Base-by-base conservation (phyloP, 2,329 filamentous ascomycete species). In the Sclerotinia glacialis region DNA sequence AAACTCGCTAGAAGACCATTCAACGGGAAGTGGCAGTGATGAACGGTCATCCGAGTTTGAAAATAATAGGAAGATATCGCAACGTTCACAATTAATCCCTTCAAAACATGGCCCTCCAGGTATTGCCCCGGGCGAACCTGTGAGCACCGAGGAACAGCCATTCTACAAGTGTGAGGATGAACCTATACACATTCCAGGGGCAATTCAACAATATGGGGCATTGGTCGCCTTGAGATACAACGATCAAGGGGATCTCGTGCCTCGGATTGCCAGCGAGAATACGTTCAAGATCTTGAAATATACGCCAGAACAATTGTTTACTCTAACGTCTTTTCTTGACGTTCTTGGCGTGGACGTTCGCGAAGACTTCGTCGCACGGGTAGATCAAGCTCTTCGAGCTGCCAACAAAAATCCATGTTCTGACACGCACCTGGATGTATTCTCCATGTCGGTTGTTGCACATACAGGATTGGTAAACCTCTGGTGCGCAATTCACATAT, bases 381-480 rank as follows among this genome's bases (percentile, higher is more conserved):
- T 34, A 1, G 49, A 69, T 12, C 64, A 61, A 26, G 55, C 64
- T 40, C 54, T 66, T 28, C 47, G 52, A 12, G 37, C 46, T 44
- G 55, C 8, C 26, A 23, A 21, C 44, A 61, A 66, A 40, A 18
- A 58, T 2, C 23, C 49, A 53, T 59, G 5, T 40, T 5, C 23
- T 85, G 88, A 0, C 91, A 96, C 84, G 1, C 93, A 93, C 69
- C 92, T 92, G 0, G 92, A 96, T 72, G 90, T 97, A 3, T 95
- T 97, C 72, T 90, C 90, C 61, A 78, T 96, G 61, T 88, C 89
- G n/a, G 28, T 66, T 23, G 56, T 61, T 37, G 54, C 64, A 23
- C 64, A 61, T 16, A 61, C 64, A 23, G 64, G 55, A 16, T 49
- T 61, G 56, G 55, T 66, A 12, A 42, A 50, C 26, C 55, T 66